phyloP scores from a whole-genome alignment of 495 filamentous ascomycete species.

The Aspergillus mulundensis region DNA sequence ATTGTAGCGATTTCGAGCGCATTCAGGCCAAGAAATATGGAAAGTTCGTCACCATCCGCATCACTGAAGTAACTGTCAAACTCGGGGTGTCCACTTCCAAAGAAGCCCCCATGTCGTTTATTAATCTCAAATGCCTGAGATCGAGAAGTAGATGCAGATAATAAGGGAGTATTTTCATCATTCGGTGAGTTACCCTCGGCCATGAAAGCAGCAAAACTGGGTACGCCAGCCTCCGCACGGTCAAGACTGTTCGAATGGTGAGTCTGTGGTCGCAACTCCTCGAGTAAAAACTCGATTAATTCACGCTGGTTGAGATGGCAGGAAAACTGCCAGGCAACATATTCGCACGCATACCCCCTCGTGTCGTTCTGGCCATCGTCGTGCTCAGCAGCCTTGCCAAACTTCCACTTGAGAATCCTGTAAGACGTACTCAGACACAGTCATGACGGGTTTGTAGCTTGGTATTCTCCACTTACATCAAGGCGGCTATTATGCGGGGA shows the following conservation, averaged over 20 bases:
- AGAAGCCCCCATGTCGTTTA: constrained; percentile 12
- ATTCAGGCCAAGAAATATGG: constrained; percentile 72
- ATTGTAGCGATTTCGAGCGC: constrained; percentile 88
- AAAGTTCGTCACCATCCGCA: constrained; percentile 50
- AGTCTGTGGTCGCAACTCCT: constrained; percentile 55
- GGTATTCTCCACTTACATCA: constrained; percentile 61
- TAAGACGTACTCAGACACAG: background rate
- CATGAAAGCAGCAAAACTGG: constrained; percentile 11
- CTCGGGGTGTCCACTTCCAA: constrained; percentile 7
- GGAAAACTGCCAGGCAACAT: constrained; percentile 86
- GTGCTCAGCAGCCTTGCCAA: constrained; percentile 53
- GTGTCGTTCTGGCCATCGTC: constrained; percentile 70
- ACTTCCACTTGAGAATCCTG: constrained; percentile 81
- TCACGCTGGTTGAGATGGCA: constrained; percentile 75
- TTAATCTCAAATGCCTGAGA: constrained; percentile 20
- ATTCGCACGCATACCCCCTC: constrained; percentile 81
- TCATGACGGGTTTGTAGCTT: background rate
- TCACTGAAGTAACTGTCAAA: constrained; percentile 11
- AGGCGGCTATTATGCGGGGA: constrained; percentile 67
- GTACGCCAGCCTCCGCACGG: constrained; percentile 26
- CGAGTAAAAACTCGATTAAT: constrained; percentile 77
- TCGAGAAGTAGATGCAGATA: constrained; percentile 23
- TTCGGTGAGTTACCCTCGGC: constrained; percentile 6
- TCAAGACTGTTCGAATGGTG: constrained; percentile 15
- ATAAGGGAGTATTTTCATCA: constrained; percentile 30